These are phyloP conservation scores for Fraxinus greggii DNA, from an alignment of 305 asterid species.

Conservation along the genomic window DNA sequence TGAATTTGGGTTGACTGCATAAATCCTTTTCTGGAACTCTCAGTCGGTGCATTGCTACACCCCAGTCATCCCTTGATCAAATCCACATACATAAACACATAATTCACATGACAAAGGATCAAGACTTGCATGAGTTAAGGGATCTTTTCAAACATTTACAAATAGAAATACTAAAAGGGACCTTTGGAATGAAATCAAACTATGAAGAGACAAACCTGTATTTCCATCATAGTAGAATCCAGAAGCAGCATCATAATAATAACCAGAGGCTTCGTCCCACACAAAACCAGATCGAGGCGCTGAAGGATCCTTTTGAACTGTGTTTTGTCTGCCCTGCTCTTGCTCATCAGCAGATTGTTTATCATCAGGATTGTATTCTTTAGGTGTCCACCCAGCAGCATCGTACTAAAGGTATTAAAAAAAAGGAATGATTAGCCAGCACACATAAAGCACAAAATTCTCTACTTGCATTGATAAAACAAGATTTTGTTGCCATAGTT, in stretches of 20 bases:
- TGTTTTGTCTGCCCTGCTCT: conserved; percentile 54
- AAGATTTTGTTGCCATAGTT: conserved; percentile 5
- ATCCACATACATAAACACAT: neutral
- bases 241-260: conserved; percentile 94
- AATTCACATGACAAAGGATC: conserved; percentile 2
- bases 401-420: conserved; percentile 62
- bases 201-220: conserved; percentile 51
- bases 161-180: conserved; percentile 2
- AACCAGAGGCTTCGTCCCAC: conserved; percentile 99
- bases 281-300: conserved; percentile 91
- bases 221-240: conserved; percentile 98
- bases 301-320: conserved; percentile 48
- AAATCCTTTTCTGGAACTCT: neutral
- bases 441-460: neutral
- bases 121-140: neutral
- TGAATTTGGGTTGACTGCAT: neutral
- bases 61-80: neutral
- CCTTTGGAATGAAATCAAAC: conserved; percentile 7
- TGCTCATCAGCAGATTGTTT: conserved; percentile 56
- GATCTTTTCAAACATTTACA: neutral
- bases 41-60: neutral
- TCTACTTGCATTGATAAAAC: neutral
- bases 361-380: conserved; percentile 90
- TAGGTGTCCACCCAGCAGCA: conserved; percentile 98
- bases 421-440: conserved; percentile 6